Percentiles rank a stretch among this genome's conserved stretches.
Evolutionary conservation across 345 rosid species (phyloP).

Genomic region (Nasturtium officinale): DNA sequence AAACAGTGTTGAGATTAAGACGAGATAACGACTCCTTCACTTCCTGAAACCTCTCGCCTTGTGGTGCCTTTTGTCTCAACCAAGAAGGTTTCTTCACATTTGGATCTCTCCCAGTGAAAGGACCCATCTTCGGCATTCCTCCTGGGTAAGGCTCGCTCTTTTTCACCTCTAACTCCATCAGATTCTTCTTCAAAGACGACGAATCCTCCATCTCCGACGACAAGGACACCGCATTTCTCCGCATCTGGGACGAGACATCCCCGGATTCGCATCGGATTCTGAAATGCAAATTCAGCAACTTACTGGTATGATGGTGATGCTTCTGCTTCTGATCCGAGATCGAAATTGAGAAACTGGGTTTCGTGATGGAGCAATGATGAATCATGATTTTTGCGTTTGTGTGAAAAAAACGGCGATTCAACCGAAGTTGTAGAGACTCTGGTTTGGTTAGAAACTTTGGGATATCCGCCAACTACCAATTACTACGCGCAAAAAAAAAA

Average conservation of each 20-base stretch:
- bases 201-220: constrained; percentile 34
- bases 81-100: constrained; percentile 81
- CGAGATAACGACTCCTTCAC: constrained; percentile 76
- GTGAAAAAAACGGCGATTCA: constrained; percentile 7
- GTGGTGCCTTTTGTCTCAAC: constrained; percentile 94
- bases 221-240: constrained; percentile 29
- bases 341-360: constrained; percentile 53
- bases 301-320: constrained; percentile 22
- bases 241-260: constrained; percentile 28
- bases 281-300: not conserved
- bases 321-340: constrained; percentile 43
- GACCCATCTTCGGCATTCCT: constrained; percentile 56
- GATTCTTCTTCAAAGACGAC: constrained; percentile 32
- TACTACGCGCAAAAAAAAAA: not conserved
- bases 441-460: constrained; percentile 23
- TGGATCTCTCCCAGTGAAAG: constrained; percentile 84
- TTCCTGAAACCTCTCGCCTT: constrained; percentile 72
- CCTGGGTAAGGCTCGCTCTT: constrained; percentile 58
- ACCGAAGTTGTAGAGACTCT: constrained; percentile 2
- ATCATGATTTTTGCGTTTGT: constrained; percentile 25
- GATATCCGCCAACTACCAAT: constrained; percentile 30
- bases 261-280: constrained; percentile 54
- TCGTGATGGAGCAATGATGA: constrained; percentile 50
- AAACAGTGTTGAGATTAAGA: constrained; percentile 85
- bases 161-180: constrained; percentile 40